Evolutionary conservation across 371 early-diverging fungal species (phyloP), one percentile per base, ranked within the genome.

Genomic region (Blakeslea trispora): DNA sequence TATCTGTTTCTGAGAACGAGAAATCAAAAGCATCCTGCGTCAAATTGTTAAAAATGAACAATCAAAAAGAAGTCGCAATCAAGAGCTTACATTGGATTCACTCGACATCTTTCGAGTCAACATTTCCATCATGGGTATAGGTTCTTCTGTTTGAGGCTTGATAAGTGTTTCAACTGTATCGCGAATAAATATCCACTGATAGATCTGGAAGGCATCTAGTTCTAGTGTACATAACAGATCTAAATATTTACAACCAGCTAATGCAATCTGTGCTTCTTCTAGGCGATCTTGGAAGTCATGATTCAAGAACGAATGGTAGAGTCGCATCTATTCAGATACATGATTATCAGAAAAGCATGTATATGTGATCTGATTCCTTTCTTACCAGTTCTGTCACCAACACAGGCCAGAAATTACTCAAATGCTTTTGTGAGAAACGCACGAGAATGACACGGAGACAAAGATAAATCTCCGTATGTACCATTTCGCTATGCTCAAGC

Each of bases 141-240:
- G 77, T 24, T 73, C 77, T 37, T 71, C 69, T 9, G 68, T 61
- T 40, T 68, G 60, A 1, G 75, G 55, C 41, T 72, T 64, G 50
- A 80, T 74, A 17, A 81, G 13, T 31, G 81, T 80, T 35, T 89
- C 91, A 5, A 90, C 77, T 1, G 91, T 89, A 51, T 96, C 95
- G 1, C 86, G 84, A 50, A 94, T 86, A 61, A 96, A 96, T 5
- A 94, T 90, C 94, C 95, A 94, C 79, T 94, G 91, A 61, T 92
- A 91, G 32, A 93, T 84, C 67, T 92, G 88, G 55, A 94, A 95
- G 8, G 89, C 88, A 41, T 91, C 90, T 22, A 87, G 77, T 51
- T 88, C 90, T 5, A 94, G 79, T 1, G 88, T 74, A 65, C 93
- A 81, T 49, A 94, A 50, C 42, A 92, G 61, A 59, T 96, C 97